Conservation (phyloP, 2,329 filamentous ascomycete species). For the Stachybotrys chlorohalonatus region DNA sequence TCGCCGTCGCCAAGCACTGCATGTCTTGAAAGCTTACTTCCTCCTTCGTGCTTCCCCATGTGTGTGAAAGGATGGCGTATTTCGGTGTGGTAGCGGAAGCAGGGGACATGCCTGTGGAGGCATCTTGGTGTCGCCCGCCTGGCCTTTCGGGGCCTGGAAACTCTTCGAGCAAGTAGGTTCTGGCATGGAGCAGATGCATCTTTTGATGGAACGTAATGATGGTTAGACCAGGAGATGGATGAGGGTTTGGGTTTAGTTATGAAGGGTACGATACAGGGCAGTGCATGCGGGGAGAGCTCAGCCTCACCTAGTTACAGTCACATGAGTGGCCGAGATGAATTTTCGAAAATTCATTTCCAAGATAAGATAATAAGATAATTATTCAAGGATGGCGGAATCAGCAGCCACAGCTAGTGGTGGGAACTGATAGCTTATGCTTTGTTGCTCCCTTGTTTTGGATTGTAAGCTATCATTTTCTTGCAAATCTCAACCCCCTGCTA, state of each 20-base stretch:
- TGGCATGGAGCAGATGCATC: background rate
- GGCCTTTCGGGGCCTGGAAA: background rate
- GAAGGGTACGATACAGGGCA: background rate
- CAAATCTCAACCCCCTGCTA: background rate
- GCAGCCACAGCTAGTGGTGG: too few relatives aligned
- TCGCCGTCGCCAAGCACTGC: background rate
- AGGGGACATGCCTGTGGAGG: background rate
- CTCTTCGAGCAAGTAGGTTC: background rate
- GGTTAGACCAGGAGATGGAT: background rate
- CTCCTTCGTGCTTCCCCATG: constrained; percentile 7
- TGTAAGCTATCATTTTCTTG: too few relatives aligned
- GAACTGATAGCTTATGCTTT: too few relatives aligned
- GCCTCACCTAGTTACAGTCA: background rate
- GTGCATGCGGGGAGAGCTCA: background rate
- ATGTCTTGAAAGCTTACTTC: constrained; percentile 12
- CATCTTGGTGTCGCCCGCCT: background rate
- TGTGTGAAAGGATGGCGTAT: constrained; percentile 16
- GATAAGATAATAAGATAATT: too few relatives aligned
- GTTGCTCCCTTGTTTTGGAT: too few relatives aligned
- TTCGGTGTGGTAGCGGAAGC: background rate
- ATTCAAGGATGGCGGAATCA: too few relatives aligned
- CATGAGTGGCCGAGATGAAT: too few relatives aligned
- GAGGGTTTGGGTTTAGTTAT: background rate
- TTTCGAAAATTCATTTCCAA: too few relatives aligned
- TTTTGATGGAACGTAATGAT: background rate